These are phyloP conservation scores for Euphorbia celastroides DNA, from an alignment of 441 rosid genomes.

Conservation along the genomic window DNA sequence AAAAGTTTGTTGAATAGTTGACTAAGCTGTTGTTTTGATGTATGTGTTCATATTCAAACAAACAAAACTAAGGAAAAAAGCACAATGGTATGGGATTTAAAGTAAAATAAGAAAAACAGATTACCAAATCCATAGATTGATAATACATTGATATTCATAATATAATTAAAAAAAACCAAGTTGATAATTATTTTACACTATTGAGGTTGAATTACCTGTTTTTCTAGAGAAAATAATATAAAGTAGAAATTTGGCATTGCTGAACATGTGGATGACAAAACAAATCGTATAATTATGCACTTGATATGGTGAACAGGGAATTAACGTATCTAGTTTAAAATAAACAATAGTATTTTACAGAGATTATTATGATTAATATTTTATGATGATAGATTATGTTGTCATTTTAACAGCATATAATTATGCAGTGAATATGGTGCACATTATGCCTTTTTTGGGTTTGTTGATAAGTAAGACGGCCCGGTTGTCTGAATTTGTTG, in stretches of 20 bases:
- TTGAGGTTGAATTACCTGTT: not conserved
- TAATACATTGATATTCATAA: constrained; percentile 11
- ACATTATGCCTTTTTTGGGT: constrained; percentile 18
- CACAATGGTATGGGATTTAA: constrained; percentile 7
- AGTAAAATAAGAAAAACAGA: not conserved
- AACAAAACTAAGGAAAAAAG: not conserved
- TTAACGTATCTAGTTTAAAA: constrained; percentile 9
- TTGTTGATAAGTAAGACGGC: constrained; percentile 3
- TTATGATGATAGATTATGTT: constrained; percentile 24
- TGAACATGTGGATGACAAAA: constrained; percentile 29
- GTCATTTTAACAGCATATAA: constrained; percentile 1
- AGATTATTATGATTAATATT: constrained; percentile 7
- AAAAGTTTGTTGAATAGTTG: constrained; percentile 4
- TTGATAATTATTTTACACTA: constrained; percentile 14
- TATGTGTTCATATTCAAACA: not conserved
- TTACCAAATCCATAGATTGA: not conserved
- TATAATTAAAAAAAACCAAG: no score
- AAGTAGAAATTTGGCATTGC: constrained; percentile 6
- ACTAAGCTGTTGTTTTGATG: not conserved
- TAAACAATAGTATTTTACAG: not conserved
- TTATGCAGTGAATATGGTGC: constrained; percentile 14
- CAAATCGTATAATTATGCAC: constrained; percentile 27
- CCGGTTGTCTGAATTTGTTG: not conserved
- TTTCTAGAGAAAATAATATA: not conserved
- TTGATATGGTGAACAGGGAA: constrained; percentile 30